Evolutionary conservation across 2,329 filamentous ascomycete species (phyloP).

Genomic region (Neofusicoccum sp.): DNA sequence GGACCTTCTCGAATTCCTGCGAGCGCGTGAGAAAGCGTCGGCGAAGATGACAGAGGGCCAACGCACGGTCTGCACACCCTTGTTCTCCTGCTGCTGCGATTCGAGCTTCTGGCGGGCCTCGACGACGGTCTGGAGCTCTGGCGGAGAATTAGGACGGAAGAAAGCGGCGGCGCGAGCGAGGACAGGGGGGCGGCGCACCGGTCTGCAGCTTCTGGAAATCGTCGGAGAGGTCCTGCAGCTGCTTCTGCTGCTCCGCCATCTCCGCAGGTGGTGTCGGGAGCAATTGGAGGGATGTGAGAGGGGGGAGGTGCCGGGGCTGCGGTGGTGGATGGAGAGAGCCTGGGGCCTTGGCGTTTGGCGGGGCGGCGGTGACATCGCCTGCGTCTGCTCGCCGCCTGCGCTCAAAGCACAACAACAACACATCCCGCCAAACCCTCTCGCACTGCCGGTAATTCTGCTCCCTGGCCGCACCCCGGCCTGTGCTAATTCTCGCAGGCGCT

Average conservation of each 20-base stretch:
- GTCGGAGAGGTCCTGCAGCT: slow-evolving; percentile 80
- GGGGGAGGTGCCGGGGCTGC: neutral
- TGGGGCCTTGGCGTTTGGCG: slow-evolving; percentile 11
- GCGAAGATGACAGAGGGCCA: neutral
- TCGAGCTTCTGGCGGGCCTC: slow-evolving; percentile 87
- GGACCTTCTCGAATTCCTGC: slow-evolving; percentile 79
- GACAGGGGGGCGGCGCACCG: slow-evolving; percentile 57
- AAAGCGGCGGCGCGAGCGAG: too few species aligned
- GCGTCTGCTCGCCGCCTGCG: slow-evolving; percentile 9
- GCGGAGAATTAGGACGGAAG: slow-evolving; percentile 7
- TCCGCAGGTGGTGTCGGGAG: neutral
- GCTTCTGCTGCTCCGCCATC: slow-evolving; percentile 65
- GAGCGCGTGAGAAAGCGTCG: neutral
- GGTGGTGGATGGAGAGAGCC: slow-evolving; percentile 9
- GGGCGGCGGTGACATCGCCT: slow-evolving; percentile 13
- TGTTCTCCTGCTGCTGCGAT: slow-evolving; percentile 91
- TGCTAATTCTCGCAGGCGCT: neutral
- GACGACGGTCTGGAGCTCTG: slow-evolving; percentile 79
- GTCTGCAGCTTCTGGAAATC: slow-evolving; percentile 86
- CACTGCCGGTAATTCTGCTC: neutral
- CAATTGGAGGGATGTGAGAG: neutral
- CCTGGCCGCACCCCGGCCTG: neutral
- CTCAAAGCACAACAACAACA: slow-evolving; percentile 11
- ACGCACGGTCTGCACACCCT: slow-evolving; percentile 76
- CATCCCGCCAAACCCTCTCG: neutral